Evolutionary conservation across 306 rosid genomes (phyloP), one percentile per base, ranked within the genome.

Genomic region (Amphicarpaea edgeworthii): DNA sequence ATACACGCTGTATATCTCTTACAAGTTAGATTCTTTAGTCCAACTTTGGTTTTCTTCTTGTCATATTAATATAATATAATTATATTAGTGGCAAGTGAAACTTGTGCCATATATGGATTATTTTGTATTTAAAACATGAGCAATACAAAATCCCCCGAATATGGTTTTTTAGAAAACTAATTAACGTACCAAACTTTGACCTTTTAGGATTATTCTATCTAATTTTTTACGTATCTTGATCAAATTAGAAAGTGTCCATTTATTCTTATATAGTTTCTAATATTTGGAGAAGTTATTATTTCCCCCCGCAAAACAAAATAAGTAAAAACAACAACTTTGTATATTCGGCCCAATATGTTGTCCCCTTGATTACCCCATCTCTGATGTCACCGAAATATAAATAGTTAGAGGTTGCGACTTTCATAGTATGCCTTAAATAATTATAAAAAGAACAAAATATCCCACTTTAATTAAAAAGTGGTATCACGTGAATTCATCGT

Each of bases 71-170:
- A n/a, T n/a, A n/a, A n/a, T n/a, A 49, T 62, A 49, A 63, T 19
- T 34, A 47, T 26, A 32, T 46, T 30, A 30, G 32, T 50, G 41
- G 64, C 38, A 47, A 3, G 41, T 63, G 63, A 63, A 62, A 50
- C 14, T 51, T 37, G 24, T 37, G 65, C 66, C 28, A 23, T 47
- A 65, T 51, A 65, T 65, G 73, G 67, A 76, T 51, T 76, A 76
- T 51, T 10, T 77, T 63, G 41, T 63, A 37, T 17, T 11, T 46
- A 45, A 74, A 20, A 4, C 53, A 12, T 49, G 63, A 49, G 40
- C 63, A 46, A 62, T 50, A 55, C 2, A 21, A 55, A 41, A 53
- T 2, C 26, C n/a, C n/a, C n/a, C 10, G 40, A 70, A 50, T 50
- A 46, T 68, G 12, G 4, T 37, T 41, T 12, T 66, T 24, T 54